Percentiles rank a stretch among this genome's conserved stretches.
Evolutionary conservation across 1,139 yeast species (phyloP).

Genomic region (Candida tetrigidarum): DNA sequence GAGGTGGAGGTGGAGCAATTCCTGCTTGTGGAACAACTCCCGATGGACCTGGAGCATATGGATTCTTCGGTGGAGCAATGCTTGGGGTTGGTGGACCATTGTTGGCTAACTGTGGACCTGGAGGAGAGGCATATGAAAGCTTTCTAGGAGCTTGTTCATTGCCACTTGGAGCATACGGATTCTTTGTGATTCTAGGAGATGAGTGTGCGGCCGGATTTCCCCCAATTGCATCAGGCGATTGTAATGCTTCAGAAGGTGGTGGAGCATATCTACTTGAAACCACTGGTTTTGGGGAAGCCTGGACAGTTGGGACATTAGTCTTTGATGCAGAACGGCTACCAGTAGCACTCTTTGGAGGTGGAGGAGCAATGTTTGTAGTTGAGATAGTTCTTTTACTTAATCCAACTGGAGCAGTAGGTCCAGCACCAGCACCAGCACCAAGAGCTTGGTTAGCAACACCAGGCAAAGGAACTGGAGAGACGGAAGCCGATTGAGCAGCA

Average conservation of each 20-base stretch:
- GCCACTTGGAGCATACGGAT: slow-evolving; percentile 38
- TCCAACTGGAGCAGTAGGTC: slow-evolving; percentile 4
- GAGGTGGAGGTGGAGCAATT: slow-evolving; percentile 23
- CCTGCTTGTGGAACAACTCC: slow-evolving; percentile 12
- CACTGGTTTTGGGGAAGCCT: slow-evolving; percentile 26
- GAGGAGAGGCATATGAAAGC: slow-evolving; percentile 23
- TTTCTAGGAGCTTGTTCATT: slow-evolving; percentile 21
- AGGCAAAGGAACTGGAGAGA: slow-evolving; percentile 27
- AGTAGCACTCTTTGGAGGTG: slow-evolving; percentile 38
- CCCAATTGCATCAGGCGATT: slow-evolving; percentile 18
- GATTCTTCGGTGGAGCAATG: slow-evolving; percentile 38
- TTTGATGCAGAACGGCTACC: slow-evolving; percentile 32
- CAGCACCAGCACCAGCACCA: slow-evolving; percentile 3
- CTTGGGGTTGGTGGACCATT: slow-evolving; percentile 18
- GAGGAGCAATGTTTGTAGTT: slow-evolving; percentile 28
- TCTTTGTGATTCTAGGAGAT: slow-evolving; percentile 28
- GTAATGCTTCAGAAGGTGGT: slow-evolving; percentile 25
- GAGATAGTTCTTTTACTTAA: slow-evolving; percentile 18
- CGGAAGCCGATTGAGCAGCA: slow-evolving; percentile 28
- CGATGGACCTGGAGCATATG: slow-evolving; percentile 45
- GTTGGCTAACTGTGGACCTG: slow-evolving; percentile 17
- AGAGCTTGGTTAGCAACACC: slow-evolving; percentile 2
- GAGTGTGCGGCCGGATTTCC: slow-evolving; percentile 33
- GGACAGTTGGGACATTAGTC: slow-evolving; percentile 23
- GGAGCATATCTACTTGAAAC: slow-evolving; percentile 45